A percentile compares a stretch with the other conserved stretches of the same genome.
These are phyloP conservation scores for Umbellularia californica DNA, from an alignment of 164 flowering plant species.

Conservation along the genomic window DNA sequence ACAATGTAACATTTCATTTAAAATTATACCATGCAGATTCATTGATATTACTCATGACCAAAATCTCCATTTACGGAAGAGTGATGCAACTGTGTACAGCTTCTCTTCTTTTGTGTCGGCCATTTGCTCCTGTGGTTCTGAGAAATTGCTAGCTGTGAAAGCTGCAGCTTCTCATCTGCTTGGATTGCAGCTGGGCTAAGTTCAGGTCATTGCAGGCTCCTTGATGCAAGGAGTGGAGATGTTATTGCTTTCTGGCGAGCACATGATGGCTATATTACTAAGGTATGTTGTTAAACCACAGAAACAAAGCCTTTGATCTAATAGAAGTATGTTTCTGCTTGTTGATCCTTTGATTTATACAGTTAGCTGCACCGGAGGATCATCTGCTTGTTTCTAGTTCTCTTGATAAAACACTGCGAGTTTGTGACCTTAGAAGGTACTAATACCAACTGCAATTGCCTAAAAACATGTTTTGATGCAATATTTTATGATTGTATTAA, in stretches of 20 bases:
- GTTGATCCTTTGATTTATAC: slow-evolving; percentile 24
- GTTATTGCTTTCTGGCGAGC: slow-evolving; percentile 80
- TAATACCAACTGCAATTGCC: neutral
- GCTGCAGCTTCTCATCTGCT: slow-evolving; percentile 38
- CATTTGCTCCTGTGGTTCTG: too few relatives aligned
- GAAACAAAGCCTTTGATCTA: neutral
- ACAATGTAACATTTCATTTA: too few relatives aligned
- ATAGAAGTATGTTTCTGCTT: neutral
- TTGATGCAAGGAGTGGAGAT: slow-evolving; percentile 82
- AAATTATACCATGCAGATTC: too few relatives aligned
- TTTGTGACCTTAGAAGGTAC: slow-evolving; percentile 96
- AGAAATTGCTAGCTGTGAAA: too few relatives aligned
- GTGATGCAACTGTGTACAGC: too few relatives aligned
- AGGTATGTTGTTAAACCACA: slow-evolving; percentile 36
- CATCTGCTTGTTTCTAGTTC: slow-evolving; percentile 93
- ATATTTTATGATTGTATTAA: too few relatives aligned
- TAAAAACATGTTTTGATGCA: too few relatives aligned
- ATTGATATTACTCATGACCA: too few relatives aligned
- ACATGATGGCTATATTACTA: slow-evolving; percentile 91
- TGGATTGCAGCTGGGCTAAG: slow-evolving; percentile 86
- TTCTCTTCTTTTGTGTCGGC: too few relatives aligned
- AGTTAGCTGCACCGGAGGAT: slow-evolving; percentile 84
- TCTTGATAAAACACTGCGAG: slow-evolving; percentile 76
- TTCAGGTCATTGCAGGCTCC: slow-evolving; percentile 74
- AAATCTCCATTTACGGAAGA: too few relatives aligned